These are phyloP conservation scores for Medicago arabica DNA, from an alignment of 306 rosid species.

Conservation along the genomic window DNA sequence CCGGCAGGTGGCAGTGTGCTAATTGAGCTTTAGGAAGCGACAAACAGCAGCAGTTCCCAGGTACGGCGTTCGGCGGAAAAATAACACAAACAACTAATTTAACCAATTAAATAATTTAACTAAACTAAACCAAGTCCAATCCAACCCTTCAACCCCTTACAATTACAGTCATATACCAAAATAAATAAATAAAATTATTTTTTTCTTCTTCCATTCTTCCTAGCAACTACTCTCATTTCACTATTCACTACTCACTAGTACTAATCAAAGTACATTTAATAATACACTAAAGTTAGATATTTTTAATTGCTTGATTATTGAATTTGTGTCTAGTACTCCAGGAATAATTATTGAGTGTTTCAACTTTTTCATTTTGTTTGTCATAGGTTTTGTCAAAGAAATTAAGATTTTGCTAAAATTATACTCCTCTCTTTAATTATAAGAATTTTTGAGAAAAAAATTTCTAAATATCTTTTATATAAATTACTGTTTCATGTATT, in stretches of 20 bases:
- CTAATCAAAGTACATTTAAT: background rate
- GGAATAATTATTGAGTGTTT: too few species aligned
- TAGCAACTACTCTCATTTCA: background rate
- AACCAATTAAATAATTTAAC: conserved; percentile 16
- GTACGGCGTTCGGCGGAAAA: conserved; percentile 99
- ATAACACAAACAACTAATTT: background rate
- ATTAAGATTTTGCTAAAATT: too few species aligned
- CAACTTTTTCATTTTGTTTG: too few species aligned
- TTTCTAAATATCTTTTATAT: too few species aligned
- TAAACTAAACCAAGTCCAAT: conserved; percentile 39
- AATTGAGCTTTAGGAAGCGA: conserved; percentile 53
- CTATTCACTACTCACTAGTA: background rate
- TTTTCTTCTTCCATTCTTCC: background rate
- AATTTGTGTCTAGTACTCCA: too few species aligned
- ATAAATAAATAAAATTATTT: background rate
- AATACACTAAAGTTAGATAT: background rate
- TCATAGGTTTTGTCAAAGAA: too few species aligned
- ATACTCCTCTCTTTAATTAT: too few species aligned
- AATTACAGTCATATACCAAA: conserved; percentile 1
- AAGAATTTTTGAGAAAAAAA: too few species aligned
- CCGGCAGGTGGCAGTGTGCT: conserved; percentile 55
- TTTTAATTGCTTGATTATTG: background rate
- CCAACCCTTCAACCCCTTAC: conserved; percentile 45
- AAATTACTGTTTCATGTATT: too few species aligned
- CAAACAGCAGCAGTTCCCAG: conserved; percentile 80